Percentiles rank a stretch among this genome's conserved stretches.
phyloP scores from a whole-genome alignment of 163 green algal species.

The Volvox carteri region DNA sequence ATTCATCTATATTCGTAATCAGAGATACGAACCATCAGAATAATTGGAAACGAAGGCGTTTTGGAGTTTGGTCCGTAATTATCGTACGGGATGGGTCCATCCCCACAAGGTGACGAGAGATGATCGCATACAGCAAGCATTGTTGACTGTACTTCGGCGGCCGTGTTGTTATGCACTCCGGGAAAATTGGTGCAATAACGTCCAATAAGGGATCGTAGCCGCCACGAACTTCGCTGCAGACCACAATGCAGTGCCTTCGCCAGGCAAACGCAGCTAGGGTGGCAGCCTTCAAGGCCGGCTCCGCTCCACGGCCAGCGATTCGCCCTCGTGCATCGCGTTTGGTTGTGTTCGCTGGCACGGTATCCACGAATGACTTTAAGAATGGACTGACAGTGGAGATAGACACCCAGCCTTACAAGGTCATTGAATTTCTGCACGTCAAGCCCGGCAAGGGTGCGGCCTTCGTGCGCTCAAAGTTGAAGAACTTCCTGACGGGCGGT shows the following conservation, averaged over 20 bases:
- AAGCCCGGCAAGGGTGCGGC: conserved; percentile 98
- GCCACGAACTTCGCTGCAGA: background rate
- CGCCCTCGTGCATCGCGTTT: background rate
- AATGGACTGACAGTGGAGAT: conserved; percentile 93
- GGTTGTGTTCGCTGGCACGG: conserved; percentile 50
- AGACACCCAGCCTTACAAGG: conserved; percentile 71
- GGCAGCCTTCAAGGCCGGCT: conserved; percentile 3
- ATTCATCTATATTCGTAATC: background rate
- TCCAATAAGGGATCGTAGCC: no score
- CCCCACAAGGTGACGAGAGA: no score
- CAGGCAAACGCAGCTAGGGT: background rate
- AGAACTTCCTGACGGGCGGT: conserved; percentile 89
- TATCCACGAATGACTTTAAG: conserved; percentile 94
- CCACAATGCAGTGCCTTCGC: conserved; percentile 47
- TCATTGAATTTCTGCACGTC: conserved; percentile 95
- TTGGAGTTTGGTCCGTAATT: background rate
- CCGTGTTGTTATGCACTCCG: no score
- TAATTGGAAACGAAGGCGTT: no score
- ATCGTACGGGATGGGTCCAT: background rate
- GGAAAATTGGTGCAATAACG: no score
- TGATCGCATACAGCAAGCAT: no score
- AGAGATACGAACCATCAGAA: no score
- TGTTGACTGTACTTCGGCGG: no score
- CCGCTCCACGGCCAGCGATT: conserved; percentile 10
- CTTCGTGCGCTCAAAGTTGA: conserved; percentile 98